Evolutionary conservation across 2,329 filamentous ascomycete species (phyloP).

Genomic region (Ceratocystiopsis sp.): DNA sequence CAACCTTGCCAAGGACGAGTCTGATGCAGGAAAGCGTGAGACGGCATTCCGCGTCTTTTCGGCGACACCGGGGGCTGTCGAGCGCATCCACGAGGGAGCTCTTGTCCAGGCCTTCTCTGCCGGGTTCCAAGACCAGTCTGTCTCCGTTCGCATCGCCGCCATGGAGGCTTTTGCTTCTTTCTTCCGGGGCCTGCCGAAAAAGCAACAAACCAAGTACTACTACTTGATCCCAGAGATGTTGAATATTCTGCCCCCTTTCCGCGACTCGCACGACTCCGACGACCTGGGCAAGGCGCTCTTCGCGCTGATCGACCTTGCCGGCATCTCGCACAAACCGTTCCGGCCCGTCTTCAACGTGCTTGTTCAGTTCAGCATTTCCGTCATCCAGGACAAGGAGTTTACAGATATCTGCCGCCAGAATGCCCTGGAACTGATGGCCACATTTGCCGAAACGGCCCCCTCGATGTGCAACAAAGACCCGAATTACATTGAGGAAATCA

Average conservation of each 20-base stretch:
- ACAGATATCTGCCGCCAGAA: constrained; percentile 84
- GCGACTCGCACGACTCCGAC: constrained; percentile 78
- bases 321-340: constrained; percentile 95
- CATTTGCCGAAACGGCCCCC: constrained; percentile 87
- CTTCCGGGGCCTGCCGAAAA: constrained; percentile 81
- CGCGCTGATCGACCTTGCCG: constrained; percentile 83
- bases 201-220: constrained; percentile 76
- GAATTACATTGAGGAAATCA: constrained; percentile 91
- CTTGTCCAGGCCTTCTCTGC: constrained; percentile 77
- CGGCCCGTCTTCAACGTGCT: constrained; percentile 84
- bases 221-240: constrained; percentile 76
- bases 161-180: constrained; percentile 96
- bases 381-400: constrained; percentile 91
- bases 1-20: constrained; percentile 44
- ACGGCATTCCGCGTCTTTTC: constrained; percentile 90
- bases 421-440: constrained; percentile 90
- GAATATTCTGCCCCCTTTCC: constrained; percentile 86
- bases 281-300: constrained; percentile 80
- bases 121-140: constrained; percentile 79
- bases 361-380: constrained; percentile 80
- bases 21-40: constrained; percentile 70
- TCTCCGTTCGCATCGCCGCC: constrained; percentile 72
- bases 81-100: constrained; percentile 86
- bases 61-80: constrained; percentile 86
- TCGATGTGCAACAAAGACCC: constrained; percentile 89